Conservation (phyloP, 2,329 filamentous ascomycete genomes). For the Penicillium expansum region DNA sequence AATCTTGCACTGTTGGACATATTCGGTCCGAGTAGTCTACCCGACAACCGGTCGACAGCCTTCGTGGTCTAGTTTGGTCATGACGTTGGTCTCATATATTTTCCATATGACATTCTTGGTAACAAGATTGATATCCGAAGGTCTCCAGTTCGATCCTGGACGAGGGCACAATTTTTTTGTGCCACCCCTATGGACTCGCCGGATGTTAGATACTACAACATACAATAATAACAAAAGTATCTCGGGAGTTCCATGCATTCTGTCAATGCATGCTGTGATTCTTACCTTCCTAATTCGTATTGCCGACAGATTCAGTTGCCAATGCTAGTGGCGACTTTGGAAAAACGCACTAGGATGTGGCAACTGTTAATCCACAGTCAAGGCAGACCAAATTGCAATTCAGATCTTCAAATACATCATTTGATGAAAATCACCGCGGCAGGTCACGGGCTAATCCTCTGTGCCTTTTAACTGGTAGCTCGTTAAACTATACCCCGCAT, state of each 20-base stretch:
- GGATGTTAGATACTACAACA: background rate
- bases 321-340: background rate
- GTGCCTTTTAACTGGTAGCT: background rate
- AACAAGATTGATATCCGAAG: background rate
- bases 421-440: background rate
- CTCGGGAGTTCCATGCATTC: background rate
- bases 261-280: background rate
- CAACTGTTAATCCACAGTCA: background rate
- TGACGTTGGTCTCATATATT: background rate
- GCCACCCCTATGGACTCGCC: background rate
- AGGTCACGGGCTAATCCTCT: background rate
- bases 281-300: background rate
- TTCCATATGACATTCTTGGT: background rate
- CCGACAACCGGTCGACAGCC: background rate
- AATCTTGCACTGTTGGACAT: too few species aligned
- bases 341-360: background rate
- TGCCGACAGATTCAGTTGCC: background rate
- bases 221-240: background rate
- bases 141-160: background rate
- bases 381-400: background rate
- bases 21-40: background rate
- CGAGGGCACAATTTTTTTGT: background rate
- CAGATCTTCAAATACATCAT: background rate
- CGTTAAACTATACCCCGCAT: conserved; percentile 25
- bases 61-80: background rate